Base-by-base conservation (phyloP, 2,329 filamentous ascomycete species). In the Aspergillus pseudoviridinutans region DNA sequence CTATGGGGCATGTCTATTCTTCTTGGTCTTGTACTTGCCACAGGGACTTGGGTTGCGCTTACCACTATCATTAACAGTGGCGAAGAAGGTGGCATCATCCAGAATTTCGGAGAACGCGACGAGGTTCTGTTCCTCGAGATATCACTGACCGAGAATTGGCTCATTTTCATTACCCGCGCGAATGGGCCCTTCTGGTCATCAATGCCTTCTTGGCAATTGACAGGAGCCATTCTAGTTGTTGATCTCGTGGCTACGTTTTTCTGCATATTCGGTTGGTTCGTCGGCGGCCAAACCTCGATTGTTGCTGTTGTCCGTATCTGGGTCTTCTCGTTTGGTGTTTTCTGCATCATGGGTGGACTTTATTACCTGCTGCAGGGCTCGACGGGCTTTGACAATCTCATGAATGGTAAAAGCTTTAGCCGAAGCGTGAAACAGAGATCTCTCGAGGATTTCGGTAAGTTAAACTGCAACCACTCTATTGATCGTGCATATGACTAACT, bases 141-240 rank as follows among this genome's bases (percentile, higher is more conserved):
- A 75, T 91, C 90, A 12, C 84, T 96, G 55, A 92, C 91, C 59
- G 90, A 96, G 83, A 96, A 95, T 80, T 96, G 92, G 91, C 84
- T 96, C 53, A 96, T 96, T 78, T 95, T 96, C 82, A 93, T 96
- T 79, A 96, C 91, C 64, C 91, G 92, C 82, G 89, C 91, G 78
- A 92, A 92, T 77, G 91, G 91, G 70, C 90, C 91, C 55, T 93
- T 95, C 84, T 95, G 91, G 91, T 92, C 89, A 3, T 92, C 89
- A 25, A 84, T 91, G 58, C 91, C 92, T 59, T 95, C 91, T 60
- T 92, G 90, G 89, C 90, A 95, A 77, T 82, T 96, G 49, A 76
- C 82, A 55, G 87, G 87, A 61, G 91, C 91, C 63, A 91, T 96
- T 63, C 73, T 94, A 50, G 65, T 91, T 51, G 91, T 96, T 69